phyloP scores from a whole-genome alignment of 352 stramenopile genomes.

The Phytophthora palmivora region DNA sequence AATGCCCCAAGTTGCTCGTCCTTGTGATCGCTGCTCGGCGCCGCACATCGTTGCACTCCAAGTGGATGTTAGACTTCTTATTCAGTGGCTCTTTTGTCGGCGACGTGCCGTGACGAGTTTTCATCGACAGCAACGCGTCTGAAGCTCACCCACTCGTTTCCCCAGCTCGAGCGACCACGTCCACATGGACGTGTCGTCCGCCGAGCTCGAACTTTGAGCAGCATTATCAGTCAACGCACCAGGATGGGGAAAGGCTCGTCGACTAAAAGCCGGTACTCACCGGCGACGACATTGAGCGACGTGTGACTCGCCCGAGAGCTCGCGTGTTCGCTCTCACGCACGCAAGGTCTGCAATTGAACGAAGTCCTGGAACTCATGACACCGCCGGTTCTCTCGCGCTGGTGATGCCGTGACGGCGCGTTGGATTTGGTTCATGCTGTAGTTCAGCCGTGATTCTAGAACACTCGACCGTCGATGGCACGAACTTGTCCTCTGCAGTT shows the following conservation, averaged over 20 bases:
- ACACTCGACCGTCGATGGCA: conserved; percentile 13
- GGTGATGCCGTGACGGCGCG: conserved; percentile 2
- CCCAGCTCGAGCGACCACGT: conserved; percentile 25
- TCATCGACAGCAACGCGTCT: conserved; percentile 6
- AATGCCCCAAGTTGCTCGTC: conserved; percentile 36
- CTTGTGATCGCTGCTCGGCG: conserved; percentile 26
- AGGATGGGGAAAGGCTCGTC: conserved; percentile 38
- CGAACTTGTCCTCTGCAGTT: conserved; percentile 6
- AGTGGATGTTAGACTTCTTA: conserved; percentile 31
- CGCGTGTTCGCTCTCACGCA: conserved; percentile 36
- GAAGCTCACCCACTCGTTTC: conserved; percentile 34
- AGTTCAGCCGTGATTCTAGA: conserved; percentile 29
- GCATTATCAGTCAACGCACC: conserved; percentile 23
- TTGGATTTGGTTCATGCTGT: conserved; percentile 5
- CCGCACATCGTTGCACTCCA: conserved; percentile 15
- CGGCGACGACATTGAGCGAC: conserved; percentile 11
- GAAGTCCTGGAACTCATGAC: conserved; percentile 13
- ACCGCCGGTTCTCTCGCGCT: conserved; percentile 9
- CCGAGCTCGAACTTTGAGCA: conserved; percentile 5
- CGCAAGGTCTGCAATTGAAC: conserved; percentile 36
- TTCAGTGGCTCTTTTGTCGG: conserved; percentile 21
- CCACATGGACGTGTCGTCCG: conserved; percentile 20
- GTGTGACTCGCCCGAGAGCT: conserved; percentile 26
- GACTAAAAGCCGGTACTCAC: conserved; percentile 31
- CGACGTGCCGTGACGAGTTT: not conserved